Evolutionary conservation across 345 rosid species (phyloP), one percentile per base, ranked within the genome.

Genomic region (Firmiana major): DNA sequence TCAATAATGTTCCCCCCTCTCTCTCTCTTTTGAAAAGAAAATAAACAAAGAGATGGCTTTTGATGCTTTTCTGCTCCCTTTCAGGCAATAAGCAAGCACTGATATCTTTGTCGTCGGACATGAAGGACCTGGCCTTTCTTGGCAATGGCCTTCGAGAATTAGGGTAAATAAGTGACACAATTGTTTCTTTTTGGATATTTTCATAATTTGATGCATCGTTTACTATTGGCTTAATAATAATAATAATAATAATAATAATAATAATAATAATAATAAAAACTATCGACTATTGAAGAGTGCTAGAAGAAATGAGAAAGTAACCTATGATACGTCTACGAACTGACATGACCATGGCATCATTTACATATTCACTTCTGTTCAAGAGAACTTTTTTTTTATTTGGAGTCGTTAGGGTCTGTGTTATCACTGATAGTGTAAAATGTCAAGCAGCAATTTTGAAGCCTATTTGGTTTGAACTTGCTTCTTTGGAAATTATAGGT

Each of bases 41-140:
- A 2, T 22, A 7, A 55, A 8, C 5, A 42, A 42, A 13, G 1
- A 7, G 59, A 13, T 28, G 9, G 4, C 16, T 46, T 31, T 45
- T 69, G 6, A 24, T 43, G 63, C 66, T 74, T 64, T 51, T 54
- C 26, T 34, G 60, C 22, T 71, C 19, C 38, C 73, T 76, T 80
- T 76, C 81, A 94, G 98, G 84, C 4, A 82, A 83, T 46, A 93
- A 93, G 90, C 97, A 87, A 80, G 97, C 89, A 21, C 81, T 93
- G 79, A 89, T 94, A 83, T 95, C 99, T 77, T 86, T 93, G 76
- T 95, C 97, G 76, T 95, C 97, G 9, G 94, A 95, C 78, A 95
- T 91, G 80, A 93, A 77, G 54, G 89, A 88, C 68, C 68, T 95
- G 80, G 91, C 86, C 67, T 75, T 85, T 67, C 96, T 93, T 84